phyloP scores from a whole-genome alignment of 2,329 filamentous ascomycete species.

The Colletotrichum lentis region DNA sequence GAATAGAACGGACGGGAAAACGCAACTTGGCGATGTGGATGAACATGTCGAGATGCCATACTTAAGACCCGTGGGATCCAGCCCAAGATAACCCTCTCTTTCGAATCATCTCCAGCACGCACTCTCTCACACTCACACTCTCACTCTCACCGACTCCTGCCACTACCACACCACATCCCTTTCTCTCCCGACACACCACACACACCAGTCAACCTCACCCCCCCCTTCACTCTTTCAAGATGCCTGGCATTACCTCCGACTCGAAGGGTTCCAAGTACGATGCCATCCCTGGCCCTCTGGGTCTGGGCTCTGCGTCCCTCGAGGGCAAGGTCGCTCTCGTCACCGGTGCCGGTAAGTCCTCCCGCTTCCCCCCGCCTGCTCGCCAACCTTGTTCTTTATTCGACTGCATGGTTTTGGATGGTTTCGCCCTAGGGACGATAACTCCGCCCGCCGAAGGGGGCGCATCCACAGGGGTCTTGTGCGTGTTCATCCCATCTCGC shows the following conservation, averaged over 20 bases:
- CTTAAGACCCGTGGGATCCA: slow-evolving; percentile 25
- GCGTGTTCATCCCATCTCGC: slow-evolving; percentile 23
- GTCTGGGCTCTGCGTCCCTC: slow-evolving; percentile 64
- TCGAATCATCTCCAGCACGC: slow-evolving; percentile 28
- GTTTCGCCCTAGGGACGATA: no score
- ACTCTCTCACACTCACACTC: not conserved
- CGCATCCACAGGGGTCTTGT: no score
- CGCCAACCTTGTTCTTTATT: not conserved
- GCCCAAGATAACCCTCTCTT: not conserved
- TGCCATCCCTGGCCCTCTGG: slow-evolving; percentile 50
- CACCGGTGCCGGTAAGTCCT: slow-evolving; percentile 65
- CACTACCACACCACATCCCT: slow-evolving; percentile 20
- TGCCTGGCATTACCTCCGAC: slow-evolving; percentile 45
- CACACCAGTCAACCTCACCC: not conserved
- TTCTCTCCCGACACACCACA: not conserved
- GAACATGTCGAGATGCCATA: slow-evolving; percentile 16
- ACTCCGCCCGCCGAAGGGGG: no score
- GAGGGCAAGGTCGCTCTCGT: slow-evolving; percentile 87
- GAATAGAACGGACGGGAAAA: slow-evolving; percentile 2
- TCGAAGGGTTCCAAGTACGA: slow-evolving; percentile 47
- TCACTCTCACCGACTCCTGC: slow-evolving; percentile 7
- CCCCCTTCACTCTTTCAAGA: slow-evolving; percentile 39
- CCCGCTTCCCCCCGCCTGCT: no score
- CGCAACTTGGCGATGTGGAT: not conserved
- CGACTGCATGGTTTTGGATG: no score